Base-by-base conservation (phyloP, 306 rosid species). In the Macrotyloma uniflorum region DNA sequence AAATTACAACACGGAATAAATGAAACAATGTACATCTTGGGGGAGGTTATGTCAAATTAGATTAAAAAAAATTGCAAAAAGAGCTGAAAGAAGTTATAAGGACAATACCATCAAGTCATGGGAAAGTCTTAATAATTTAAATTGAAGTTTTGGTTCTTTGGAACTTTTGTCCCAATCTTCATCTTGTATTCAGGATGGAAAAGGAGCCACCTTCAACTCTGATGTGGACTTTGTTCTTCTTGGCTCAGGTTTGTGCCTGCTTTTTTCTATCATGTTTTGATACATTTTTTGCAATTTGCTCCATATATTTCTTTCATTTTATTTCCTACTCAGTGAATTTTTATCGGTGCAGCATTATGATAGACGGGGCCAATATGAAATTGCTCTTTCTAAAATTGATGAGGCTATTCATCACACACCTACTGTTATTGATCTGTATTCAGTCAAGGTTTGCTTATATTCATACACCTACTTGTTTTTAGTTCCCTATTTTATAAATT, bases 321-420 rank as follows among this genome's bases (percentile, higher is more conserved):
- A 32, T 67, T 64, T 54, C 13, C 20, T 47, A 45, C 67, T 58
- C 50, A 19, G 36, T 63, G 58, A 33, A 40, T 53, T 58, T 46
- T 83, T 90, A 3, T 76, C 63, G 82, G 38, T 89, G 85, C 97
- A 96, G 99, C 98, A 96, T 88, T 91, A 91, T 80, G 99, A 96
- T 80, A 91, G 94, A 80, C 87, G 93, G 16, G 94, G 96, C 38
- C 98, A 93, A 45, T 85, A 81, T 83, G 97, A 90, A 75, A 77
- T 87, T 46, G 86, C 99, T 71, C 88, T 96, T 65, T 91, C 91
- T 35, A 93, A 96, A 85, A 90, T 96, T 30, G 86, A 93, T 5
- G 97, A 90, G 88, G 99, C 98, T 72, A 90, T 93, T 40, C 86
- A 76, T 82, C 99, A 96, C 85, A 96, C 99, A 49, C 99, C 99